Conservation (phyloP, 257 asterid genomes). For the Craterostigma plantagineum region DNA sequence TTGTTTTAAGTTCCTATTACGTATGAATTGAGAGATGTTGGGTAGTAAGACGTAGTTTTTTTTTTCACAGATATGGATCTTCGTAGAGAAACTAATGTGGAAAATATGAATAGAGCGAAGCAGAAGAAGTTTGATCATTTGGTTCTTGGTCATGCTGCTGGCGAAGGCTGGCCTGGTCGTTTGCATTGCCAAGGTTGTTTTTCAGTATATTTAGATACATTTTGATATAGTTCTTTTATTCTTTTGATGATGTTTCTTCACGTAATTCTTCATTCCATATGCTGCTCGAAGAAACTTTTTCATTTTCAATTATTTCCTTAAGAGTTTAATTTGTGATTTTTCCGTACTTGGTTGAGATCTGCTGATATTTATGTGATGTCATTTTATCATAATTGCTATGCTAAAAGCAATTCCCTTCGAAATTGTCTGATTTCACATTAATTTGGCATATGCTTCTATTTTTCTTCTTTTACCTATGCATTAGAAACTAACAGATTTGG, state of each 20-base stretch:
- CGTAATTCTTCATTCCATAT: too few species aligned
- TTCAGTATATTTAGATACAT: not conserved
- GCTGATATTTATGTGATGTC: too few species aligned
- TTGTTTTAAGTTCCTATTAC: not conserved
- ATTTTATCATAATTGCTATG: too few species aligned
- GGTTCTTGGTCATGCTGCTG: conserved; percentile 76
- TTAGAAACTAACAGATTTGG: not conserved
- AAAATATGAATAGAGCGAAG: conserved; percentile 18
- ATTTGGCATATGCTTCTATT: not conserved
- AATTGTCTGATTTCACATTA: too few species aligned
- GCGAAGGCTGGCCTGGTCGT: conserved; percentile 61
- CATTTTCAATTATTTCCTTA: too few species aligned
- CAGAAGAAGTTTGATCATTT: conserved; percentile 49
- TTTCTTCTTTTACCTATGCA: conserved; percentile 3
- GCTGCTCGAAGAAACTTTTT: too few species aligned
- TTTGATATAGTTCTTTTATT: not conserved
- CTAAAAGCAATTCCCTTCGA: too few species aligned
- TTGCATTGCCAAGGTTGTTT: conserved; percentile 66
- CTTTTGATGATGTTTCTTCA: too few species aligned
- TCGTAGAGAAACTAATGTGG: conserved; percentile 17
- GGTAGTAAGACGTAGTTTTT: not conserved
- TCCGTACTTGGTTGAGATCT: too few species aligned
- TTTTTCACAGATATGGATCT: conserved; percentile 52
- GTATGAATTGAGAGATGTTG: conserved; percentile 1
- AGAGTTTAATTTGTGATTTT: too few species aligned